Base-by-base conservation (phyloP, 2,329 filamentous ascomycete genomes). In the Penicillium corylophilum region DNA sequence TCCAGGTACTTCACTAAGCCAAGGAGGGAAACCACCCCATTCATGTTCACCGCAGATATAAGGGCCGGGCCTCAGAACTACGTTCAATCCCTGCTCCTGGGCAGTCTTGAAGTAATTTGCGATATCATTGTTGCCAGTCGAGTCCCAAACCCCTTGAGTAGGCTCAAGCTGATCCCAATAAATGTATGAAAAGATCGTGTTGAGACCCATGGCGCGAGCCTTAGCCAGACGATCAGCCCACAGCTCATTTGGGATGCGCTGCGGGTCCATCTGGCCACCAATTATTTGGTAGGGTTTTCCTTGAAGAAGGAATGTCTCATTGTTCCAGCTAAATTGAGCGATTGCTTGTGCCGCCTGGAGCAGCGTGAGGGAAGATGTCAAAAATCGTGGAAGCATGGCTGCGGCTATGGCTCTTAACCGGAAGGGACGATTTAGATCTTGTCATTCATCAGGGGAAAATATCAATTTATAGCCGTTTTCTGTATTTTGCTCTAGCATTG, bases 131-230 rank as follows among this genome's bases (percentile, higher is more conserved):
- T 70, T 68, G 4, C 63, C 68, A 4, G 63, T 68, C 3, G 62
- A 68, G 26, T 66, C 56, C 73, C 76, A 80, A 12, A 56, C 43
- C 0, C 74, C 77, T 7, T 60, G 71, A 0, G 51, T 56, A 4
- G 74, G 75, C 59, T 79, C 76, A 1, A 80, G 62, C 3, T 77
- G 56, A 57, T 81, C 75, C 79, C 79, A 81, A 60, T 74, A 80
- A 4, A 80, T 65, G 58, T 80, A 81, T 36, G 71, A 73, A 55
- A 80, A 79, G 41, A 80, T 75, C 0, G 77, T 79, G 53, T 79
- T 80, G 1, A 80, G 52, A 0, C 77, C 76, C 76, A 79, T 78
- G 1, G 76, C 72, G 9, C 71, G 64, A 9, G 75, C 77, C 44
- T 74, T 77, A 20, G 61, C 50, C 0, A 79, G 61, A 9, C 78